Evolutionary conservation across 2,329 filamentous ascomycete species (phyloP).

Genomic region (Paecilomyces variotii): DNA sequence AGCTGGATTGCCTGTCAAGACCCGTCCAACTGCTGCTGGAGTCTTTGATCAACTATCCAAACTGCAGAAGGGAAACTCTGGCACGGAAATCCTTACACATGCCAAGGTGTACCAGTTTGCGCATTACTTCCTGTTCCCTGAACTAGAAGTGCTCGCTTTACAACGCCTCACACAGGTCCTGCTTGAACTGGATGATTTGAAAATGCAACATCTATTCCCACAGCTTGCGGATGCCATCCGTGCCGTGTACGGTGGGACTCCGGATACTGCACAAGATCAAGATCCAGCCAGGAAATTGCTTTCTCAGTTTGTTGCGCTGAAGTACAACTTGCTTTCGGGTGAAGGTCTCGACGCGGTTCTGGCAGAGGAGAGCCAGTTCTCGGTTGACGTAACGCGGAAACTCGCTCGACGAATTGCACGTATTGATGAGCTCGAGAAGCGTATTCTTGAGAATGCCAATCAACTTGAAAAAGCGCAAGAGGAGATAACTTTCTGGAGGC

Average conservation of each 20-base stretch:
- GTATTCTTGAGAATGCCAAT: too few relatives aligned
- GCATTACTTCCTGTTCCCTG: neutral
- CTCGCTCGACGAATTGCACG: neutral
- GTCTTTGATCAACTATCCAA: neutral
- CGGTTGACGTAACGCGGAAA: neutral
- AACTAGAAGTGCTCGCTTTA: neutral
- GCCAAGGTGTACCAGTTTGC: neutral
- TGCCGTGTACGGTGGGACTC: constrained; percentile 38
- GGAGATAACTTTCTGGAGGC: neutral
- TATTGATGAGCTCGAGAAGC: too few relatives aligned
- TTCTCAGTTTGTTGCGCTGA: neutral
- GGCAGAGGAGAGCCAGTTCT: neutral
- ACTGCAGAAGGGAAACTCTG: neutral
- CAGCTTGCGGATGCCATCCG: neutral
- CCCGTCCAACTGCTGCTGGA: neutral
- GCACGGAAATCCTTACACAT: neutral
- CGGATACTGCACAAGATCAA: constrained; percentile 23
- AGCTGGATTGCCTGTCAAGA: neutral
- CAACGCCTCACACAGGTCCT: neutral
- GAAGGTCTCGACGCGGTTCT: neutral
- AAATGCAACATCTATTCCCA: neutral
- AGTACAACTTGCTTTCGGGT: neutral
- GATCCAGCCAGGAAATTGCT: neutral
- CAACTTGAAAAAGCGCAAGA: too few relatives aligned
- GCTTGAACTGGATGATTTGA: neutral